phyloP scores from a whole-genome alignment of 2,329 filamentous ascomycete species.

The Lomentospora prolificans region DNA sequence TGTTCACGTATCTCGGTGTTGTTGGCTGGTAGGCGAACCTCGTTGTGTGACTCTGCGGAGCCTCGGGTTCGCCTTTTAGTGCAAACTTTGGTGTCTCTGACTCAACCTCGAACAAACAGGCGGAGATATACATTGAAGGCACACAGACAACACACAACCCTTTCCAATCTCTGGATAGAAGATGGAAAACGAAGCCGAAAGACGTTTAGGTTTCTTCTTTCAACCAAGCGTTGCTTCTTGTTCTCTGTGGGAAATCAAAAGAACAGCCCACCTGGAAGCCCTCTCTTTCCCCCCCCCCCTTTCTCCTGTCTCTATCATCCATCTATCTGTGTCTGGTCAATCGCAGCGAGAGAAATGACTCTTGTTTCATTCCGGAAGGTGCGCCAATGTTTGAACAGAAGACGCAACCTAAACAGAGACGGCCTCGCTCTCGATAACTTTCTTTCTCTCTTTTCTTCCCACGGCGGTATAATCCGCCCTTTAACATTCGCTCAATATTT shows the following conservation, averaged over 20 bases:
- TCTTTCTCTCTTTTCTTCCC: not conserved
- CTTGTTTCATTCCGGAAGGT: too few species aligned
- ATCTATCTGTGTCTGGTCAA: too few species aligned
- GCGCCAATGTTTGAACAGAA: not conserved
- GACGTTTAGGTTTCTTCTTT: too few species aligned
- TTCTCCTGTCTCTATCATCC: too few species aligned
- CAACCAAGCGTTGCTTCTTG: too few species aligned
- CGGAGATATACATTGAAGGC: not conserved
- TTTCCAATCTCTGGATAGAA: not conserved
- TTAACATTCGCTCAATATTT: not conserved
- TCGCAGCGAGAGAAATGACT: too few species aligned
- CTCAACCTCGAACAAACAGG: not conserved
- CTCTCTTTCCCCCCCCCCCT: too few species aligned
- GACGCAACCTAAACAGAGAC: not conserved
- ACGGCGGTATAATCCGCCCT: not conserved
- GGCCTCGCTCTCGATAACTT: too few species aligned
- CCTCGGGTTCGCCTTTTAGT: not conserved
- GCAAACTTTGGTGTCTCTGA: not conserved
- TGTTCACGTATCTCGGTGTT: too few species aligned
- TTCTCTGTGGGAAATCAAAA: too few species aligned
- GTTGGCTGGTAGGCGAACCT: conserved; percentile 1
- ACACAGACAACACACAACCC: not conserved
- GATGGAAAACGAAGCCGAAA: not conserved
- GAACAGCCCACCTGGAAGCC: too few species aligned
- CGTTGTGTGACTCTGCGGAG: not conserved